A percentile compares a stretch with the other conserved stretches of the same genome.
These are phyloP conservation scores for Pythium periplocum DNA, from an alignment of 352 stramenopile genomes.

Conservation along the genomic window DNA sequence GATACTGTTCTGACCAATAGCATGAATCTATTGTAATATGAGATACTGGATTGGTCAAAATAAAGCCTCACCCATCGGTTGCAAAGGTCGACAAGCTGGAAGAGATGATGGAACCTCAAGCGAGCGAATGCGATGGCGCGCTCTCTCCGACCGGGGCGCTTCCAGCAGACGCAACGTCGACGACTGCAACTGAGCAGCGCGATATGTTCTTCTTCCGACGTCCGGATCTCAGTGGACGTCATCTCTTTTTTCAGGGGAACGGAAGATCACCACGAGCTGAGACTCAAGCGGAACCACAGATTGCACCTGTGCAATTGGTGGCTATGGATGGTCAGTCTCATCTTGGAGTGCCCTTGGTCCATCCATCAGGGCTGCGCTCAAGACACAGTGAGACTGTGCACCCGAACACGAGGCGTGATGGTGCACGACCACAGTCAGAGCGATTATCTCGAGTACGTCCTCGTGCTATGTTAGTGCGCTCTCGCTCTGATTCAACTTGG, in stretches of 20 bases:
- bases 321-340: slow-evolving; percentile 33
- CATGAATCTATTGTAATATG: too few relatives aligned
- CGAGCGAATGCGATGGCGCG: neutral
- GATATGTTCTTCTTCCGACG: slow-evolving; percentile 43
- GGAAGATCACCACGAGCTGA: slow-evolving; percentile 6
- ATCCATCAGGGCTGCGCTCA: neutral
- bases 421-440: neutral
- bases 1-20: too few relatives aligned
- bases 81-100: too few relatives aligned
- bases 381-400: neutral
- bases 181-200: slow-evolving; percentile 8
- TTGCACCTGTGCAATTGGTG: slow-evolving; percentile 37
- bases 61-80: too few relatives aligned
- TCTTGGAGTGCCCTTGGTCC: slow-evolving; percentile 27
- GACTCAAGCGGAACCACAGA: slow-evolving; percentile 1
- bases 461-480: neutral
- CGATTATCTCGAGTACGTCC: slow-evolving; percentile 19
- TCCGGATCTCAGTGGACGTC: slow-evolving; percentile 35
- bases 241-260: slow-evolving; percentile 35
- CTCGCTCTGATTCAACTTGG: neutral
- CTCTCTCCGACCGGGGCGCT: neutral
- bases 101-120: too few relatives aligned
- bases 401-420: neutral
- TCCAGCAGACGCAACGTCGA: neutral
- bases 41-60: too few relatives aligned